Conservation (phyloP, 768 basidiomycete genomes). For the Pulveroboletus sp. region DNA sequence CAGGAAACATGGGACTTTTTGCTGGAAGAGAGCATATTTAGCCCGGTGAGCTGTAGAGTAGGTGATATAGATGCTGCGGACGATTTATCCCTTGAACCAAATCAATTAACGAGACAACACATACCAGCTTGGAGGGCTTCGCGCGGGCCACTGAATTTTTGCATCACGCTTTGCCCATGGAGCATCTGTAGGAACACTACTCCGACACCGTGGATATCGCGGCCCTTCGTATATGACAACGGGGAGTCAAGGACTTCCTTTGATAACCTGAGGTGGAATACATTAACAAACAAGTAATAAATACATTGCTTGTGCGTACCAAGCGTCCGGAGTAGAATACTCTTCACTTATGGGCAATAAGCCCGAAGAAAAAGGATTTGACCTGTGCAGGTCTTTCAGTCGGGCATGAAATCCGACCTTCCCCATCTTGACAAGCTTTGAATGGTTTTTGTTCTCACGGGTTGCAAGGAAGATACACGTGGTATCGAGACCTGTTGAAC, state of each 20-base stretch:
- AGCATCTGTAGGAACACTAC: constrained; percentile 83
- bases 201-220: constrained; percentile 82
- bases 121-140: constrained; percentile 54
- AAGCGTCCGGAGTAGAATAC: constrained; percentile 26
- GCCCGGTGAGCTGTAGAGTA: constrained; percentile 45
- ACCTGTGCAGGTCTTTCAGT: constrained; percentile 76
- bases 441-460: constrained; percentile 44
- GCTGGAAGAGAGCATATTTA: constrained; percentile 54
- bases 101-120: constrained; percentile 3
- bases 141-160: constrained; percentile 48
- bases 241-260: constrained; percentile 77
- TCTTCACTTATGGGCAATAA: constrained; percentile 16
- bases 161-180: constrained; percentile 65
- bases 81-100: neutral
- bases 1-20: constrained; percentile 58
- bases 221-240: constrained; percentile 65
- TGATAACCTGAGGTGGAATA: constrained; percentile 49
- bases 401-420: constrained; percentile 68
- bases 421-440: constrained; percentile 69
- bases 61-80: constrained; percentile 51
- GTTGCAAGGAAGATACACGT: constrained; percentile 58
- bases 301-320: constrained; percentile 9
- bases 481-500: constrained; percentile 46
- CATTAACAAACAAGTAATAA: neutral
- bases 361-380: constrained; percentile 63